Evolutionary conservation across 371 early-diverging fungal species (phyloP).

Genomic region (Zopfochytrium polystomum): DNA sequence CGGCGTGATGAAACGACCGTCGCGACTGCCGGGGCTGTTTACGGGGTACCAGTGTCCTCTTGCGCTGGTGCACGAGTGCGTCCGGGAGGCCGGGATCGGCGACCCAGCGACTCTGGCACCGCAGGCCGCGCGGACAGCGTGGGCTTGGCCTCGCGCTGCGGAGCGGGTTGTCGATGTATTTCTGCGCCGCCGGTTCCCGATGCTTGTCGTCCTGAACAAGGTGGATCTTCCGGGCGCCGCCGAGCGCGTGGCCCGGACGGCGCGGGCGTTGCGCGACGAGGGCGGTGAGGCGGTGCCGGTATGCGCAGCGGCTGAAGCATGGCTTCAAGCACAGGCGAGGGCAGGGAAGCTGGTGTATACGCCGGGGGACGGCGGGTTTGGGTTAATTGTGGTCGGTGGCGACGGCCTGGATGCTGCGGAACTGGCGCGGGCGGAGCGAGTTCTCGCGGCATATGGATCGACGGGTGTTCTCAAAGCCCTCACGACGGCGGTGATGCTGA

Average conservation of each 20-base stretch:
- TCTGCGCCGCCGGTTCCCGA: conserved; percentile 72
- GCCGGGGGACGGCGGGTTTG: background rate
- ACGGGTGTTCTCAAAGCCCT: conserved; percentile 25
- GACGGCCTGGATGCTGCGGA: conserved; percentile 1
- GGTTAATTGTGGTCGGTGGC: background rate
- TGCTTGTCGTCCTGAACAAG: conserved; percentile 73
- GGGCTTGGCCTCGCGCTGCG: conserved; percentile 58
- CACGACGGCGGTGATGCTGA: conserved; percentile 27
- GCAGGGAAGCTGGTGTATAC: conserved; percentile 15
- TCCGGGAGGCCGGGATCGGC: conserved; percentile 14
- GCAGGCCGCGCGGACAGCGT: conserved; percentile 26
- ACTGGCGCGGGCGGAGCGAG: conserved; percentile 7
- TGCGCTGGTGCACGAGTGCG: conserved; percentile 20
- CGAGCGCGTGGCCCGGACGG: conserved; percentile 9
- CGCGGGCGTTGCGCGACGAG: conserved; percentile 7
- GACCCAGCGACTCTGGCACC: conserved; percentile 1
- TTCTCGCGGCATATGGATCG: conserved; percentile 6
- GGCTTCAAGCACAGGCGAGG: conserved; percentile 18
- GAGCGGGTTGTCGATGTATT: conserved; percentile 59
- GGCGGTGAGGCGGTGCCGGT: conserved; percentile 21
- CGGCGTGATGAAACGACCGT: conserved; percentile 55
- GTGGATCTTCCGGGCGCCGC: conserved; percentile 60
- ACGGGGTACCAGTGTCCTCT: conserved; percentile 23
- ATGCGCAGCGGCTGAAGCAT: conserved; percentile 24
- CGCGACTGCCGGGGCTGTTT: conserved; percentile 18